Evolutionary conservation across 257 asterid species (phyloP).

Genomic region (Solanum sparsipilum): DNA sequence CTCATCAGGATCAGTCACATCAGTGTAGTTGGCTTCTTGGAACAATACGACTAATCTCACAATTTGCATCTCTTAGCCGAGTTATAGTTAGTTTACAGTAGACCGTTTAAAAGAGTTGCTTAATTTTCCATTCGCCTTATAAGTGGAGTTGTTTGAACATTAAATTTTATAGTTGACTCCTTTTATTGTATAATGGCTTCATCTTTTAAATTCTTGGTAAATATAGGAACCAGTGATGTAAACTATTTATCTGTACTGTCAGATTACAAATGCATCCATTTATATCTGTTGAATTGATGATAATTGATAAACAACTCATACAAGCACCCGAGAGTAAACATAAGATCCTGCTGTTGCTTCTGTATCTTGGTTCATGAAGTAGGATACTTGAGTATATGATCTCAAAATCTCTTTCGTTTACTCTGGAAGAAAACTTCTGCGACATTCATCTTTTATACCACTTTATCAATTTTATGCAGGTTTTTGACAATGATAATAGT

Average conservation of each 20-base stretch:
- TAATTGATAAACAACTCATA: background rate
- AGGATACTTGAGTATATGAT: background rate
- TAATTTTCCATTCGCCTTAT: background rate
- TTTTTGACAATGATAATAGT: background rate
- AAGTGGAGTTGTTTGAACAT: background rate
- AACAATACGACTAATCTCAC: background rate
- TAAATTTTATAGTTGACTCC: background rate
- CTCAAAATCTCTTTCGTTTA: background rate
- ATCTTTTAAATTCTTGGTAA: background rate
- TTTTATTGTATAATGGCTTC: background rate
- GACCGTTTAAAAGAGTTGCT: background rate
- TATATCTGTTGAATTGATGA: background rate
- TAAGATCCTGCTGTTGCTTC: background rate
- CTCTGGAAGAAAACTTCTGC: background rate
- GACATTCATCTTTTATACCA: background rate
- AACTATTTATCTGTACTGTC: background rate
- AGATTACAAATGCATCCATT: background rate
- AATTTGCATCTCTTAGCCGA: background rate
- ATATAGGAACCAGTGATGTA: background rate
- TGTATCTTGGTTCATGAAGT: background rate
- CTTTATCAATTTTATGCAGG: background rate
- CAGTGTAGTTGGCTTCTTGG: background rate
- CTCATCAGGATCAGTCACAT: background rate
- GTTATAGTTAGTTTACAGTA: background rate
- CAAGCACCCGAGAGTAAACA: background rate